Evolutionary conservation across 2,329 filamentous ascomycete species (phyloP).

Genomic region (Pseudogymnoascus pannorum): DNA sequence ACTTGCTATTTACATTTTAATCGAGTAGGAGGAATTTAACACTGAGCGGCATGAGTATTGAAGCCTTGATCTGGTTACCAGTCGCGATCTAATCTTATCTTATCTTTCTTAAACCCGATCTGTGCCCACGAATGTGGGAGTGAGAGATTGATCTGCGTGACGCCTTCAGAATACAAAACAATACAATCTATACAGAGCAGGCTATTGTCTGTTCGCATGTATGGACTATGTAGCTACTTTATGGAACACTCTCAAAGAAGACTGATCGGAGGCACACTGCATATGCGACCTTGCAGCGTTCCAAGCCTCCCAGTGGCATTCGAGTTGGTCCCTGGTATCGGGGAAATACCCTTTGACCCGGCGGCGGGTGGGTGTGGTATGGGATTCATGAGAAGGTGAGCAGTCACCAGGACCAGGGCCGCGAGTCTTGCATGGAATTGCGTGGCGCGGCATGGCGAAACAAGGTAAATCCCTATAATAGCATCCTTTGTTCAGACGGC

Average conservation of each 20-base stretch:
- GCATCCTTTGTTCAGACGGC: background rate
- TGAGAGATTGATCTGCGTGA: background rate
- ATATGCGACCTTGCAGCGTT: background rate
- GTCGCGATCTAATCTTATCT: background rate
- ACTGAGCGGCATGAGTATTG: too few species aligned
- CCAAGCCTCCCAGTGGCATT: constrained; percentile 1
- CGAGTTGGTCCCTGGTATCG: constrained; percentile 6
- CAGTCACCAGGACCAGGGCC: background rate
- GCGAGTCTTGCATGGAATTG: background rate
- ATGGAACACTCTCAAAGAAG: background rate
- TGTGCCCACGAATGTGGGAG: background rate
- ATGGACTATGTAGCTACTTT: background rate
- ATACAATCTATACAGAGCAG: background rate
- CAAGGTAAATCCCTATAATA: background rate
- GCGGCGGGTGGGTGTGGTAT: background rate
- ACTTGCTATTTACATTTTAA: too few species aligned
- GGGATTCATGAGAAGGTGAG: background rate
- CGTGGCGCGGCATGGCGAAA: background rate
- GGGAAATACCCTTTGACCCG: background rate
- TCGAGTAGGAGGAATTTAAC: too few species aligned
- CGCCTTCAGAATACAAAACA: background rate
- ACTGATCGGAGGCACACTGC: background rate
- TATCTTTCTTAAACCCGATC: background rate
- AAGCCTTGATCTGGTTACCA: background rate
- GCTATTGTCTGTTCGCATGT: background rate